Base-by-base conservation (phyloP, 78 protist genomes). In the Anaeramoeba flamelloides region DNA sequence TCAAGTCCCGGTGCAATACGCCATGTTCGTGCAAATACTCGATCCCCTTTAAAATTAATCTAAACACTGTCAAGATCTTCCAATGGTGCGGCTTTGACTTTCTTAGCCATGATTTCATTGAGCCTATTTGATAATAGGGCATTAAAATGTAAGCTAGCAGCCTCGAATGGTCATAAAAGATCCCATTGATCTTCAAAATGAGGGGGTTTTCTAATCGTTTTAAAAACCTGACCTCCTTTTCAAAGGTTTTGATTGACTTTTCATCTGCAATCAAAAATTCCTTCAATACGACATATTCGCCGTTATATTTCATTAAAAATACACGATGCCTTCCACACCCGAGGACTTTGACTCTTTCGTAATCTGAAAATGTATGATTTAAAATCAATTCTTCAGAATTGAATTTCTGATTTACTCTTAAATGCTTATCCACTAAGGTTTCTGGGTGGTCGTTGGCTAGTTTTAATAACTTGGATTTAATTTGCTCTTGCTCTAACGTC, bases 1-100 rank as follows among this genome's bases (percentile, higher is more conserved):
- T 53, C 17, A 53, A 53, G 17, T 53, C 69, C 17, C 69, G 69
- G 69, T 53, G 69, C 8, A 53, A 26, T 26, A 53, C 69, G 17
- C 69, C 69, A 53, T 53, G 69, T 17, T 53, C 69, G 69, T 53
- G 69, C 69, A 53, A 53, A 53, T 53, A 53, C 8, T 53, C 69
- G 17, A 53, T 17, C 8, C 34, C 69, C 17, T 53, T 8, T 17
- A 53, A 53, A 53, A 53, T 53, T 53, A 26, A 17, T 17, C 69
- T 53, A 53, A 53, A 53, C 8, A 53, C 69, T 53, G 69, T 53
- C 8, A 53, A 17, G 17, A 53, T 53, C 17, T 53, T 53, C 17
- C 34, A 53, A 26, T 8, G 69, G 8, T 8, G 8, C 17, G 69
- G 69, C 8, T 53, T 53, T 8, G 8, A 17, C 8, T 53, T 53